Evolutionary conservation across 495 filamentous ascomycete genomes (phyloP), one percentile per base, ranked within the genome.

Genomic region (Trichoderma virens): DNA sequence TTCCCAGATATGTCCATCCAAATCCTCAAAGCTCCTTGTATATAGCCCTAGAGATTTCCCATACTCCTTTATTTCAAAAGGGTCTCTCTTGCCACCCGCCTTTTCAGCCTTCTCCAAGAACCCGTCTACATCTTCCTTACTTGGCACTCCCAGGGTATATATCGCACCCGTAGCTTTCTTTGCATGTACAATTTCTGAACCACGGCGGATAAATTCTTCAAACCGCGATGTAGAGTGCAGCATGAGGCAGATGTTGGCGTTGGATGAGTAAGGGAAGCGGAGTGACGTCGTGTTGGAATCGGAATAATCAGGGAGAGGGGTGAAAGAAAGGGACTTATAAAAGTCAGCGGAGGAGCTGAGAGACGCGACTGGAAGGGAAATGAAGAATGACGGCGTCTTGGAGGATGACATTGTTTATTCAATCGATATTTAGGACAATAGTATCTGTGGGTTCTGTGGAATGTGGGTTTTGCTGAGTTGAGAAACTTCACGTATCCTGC

Each of bases 1-100:
- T 62, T 71, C 69, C 69, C 69, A 69, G 0, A 69, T 63, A 64
- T 71, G 69, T 16, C 69, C 69, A 56, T 69, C 69, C 63, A 67
- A 18, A 31, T 71, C 67, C 18, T 54, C 64, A 62, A 67, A 71
- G 51, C 69, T 71, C 20, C 69, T 41, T 20, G 47, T 43, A 27
- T 71, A 69, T 67, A 71, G 69, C 6, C 67, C 69, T 45, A 64
- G 62, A 11, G 41, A 60, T 54, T 47, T 43, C 7, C 67, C 69
- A 59, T 66, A 67, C 0, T 39, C 62, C 35, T 64, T 18, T 65
- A 71, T 54, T 27, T 47, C 45, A 9, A 62, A 71, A 5, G 69
- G 67, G 25, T 71, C 69, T 25, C 28, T 59, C 60, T 62, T 64
- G 8, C 69, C 69, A 2, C 69, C 69, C 4, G 65, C 67, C 7